A percentile compares a stretch with the other conserved stretches of the same genome.
phyloP scores from a whole-genome alignment of 805 yeast species.

The Komagataella kurtzmanii region DNA sequence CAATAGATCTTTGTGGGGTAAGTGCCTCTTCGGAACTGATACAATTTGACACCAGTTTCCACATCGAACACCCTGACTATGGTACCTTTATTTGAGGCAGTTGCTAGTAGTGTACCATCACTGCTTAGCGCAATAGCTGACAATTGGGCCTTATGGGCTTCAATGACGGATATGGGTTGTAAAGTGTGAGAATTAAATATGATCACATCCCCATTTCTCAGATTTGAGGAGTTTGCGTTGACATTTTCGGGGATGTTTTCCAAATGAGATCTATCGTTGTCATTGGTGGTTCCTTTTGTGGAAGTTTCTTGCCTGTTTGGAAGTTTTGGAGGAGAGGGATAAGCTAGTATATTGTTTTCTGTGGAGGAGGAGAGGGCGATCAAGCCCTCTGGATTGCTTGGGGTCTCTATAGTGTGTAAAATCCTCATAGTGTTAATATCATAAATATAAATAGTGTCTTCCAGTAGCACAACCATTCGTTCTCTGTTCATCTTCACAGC shows the following conservation, averaged over 20 bases:
- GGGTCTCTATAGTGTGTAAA: slow-evolving; percentile 58
- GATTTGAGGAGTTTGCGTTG: slow-evolving; percentile 1
- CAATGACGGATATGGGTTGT: slow-evolving; percentile 75
- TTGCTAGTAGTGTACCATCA: slow-evolving; percentile 76
- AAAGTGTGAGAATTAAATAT: slow-evolving; percentile 68
- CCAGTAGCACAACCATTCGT: slow-evolving; percentile 67
- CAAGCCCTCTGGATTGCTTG: slow-evolving; percentile 44
- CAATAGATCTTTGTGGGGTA: slow-evolving; percentile 83
- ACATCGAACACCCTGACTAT: slow-evolving; percentile 76
- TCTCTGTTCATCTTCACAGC: slow-evolving; percentile 74
- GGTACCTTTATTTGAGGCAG: slow-evolving; percentile 89
- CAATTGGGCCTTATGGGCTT: slow-evolving; percentile 77
- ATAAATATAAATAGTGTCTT: slow-evolving; percentile 78
- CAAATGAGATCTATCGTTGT: not conserved
- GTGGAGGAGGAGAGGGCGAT: slow-evolving; percentile 45
- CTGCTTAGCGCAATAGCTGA: slow-evolving; percentile 59
- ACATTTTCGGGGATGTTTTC: not conserved
- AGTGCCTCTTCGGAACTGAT: slow-evolving; percentile 77
- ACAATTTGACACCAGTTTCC: slow-evolving; percentile 53
- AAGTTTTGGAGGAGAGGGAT: slow-evolving; percentile 64
- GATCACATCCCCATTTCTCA: slow-evolving; percentile 59
- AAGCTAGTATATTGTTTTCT: slow-evolving; percentile 46
- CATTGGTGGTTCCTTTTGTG: not conserved
- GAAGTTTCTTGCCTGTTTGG: not conserved
- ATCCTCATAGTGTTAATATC: slow-evolving; percentile 85